Evolutionary conservation across 257 asterid genomes (phyloP), one percentile per base, ranked within the genome.

Genomic region (Ballota nigra): DNA sequence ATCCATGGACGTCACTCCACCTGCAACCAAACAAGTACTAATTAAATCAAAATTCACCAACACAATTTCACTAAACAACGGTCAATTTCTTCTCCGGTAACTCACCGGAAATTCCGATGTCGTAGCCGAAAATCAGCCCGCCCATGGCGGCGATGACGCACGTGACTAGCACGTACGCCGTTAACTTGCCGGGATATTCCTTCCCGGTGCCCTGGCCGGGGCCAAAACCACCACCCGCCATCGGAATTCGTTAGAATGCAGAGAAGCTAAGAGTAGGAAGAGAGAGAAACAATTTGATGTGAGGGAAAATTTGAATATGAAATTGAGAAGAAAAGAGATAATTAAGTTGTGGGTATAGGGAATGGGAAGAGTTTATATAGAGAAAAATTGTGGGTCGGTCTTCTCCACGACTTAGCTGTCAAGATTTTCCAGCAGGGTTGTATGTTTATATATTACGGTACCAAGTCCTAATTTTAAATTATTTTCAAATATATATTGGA

Each of bases 91-190:
- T 11, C 9, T 4, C n/a, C n/a, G 23, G 41, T 6, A 5, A 8
- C 4, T 11, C 79, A 90, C 97, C 96, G 20, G 97, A 91, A 81
- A 91, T 91, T 9, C 98, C 98, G 23, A 92, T 92, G 78, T 92
- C 98, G 47, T 92, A 92, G 41, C 98, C 98, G 74, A 89, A 92
- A 53, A 89, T 90, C 7, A 92, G 90, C 2, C 98, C 98, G 11
- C 97, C 97, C 90, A 88, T 92, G 82, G 97, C 98, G 19, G 97
- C 98, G 52, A 90, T 84, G 60, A 89, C 62, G 85, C 97, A 92
- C 33, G 96, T 89, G 12, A 89, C 4, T 0, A 88, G 57, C 60
- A 92, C 98, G 63, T 85, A 89, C 2, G 83, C 80, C 67, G 96
- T 92, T 8, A 90, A 77, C 59, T 83, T 78, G 34, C 97, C 97